These are phyloP conservation scores for Cutaneotrichosporon arboriforme DNA, from an alignment of 1,284 basidiomycete species.

Conservation along the genomic window DNA sequence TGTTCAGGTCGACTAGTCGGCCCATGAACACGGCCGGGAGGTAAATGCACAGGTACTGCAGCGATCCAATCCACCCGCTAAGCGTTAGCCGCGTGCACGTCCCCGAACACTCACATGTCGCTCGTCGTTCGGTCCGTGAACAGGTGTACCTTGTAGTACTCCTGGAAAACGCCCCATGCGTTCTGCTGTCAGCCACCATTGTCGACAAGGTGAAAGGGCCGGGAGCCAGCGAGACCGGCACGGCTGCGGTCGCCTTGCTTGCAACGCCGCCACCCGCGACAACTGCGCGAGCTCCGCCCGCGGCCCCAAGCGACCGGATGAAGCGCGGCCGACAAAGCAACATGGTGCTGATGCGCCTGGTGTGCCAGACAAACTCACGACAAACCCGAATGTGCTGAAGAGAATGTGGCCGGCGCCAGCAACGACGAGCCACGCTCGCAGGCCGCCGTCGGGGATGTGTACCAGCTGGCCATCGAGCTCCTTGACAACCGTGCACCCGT, in stretches of 20 bases:
- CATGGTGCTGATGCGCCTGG: too few species aligned
- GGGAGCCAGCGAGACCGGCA: too few species aligned
- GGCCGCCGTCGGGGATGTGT: constrained; percentile 21
- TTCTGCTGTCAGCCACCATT: constrained; percentile 16
- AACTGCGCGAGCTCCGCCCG: too few species aligned
- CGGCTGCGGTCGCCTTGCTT: background rate
- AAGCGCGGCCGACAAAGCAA: too few species aligned
- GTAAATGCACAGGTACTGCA: constrained; percentile 55
- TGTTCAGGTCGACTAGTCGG: constrained; percentile 56
- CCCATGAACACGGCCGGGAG: constrained; percentile 50
- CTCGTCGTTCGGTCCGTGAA: constrained; percentile 14
- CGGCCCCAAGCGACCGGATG: background rate
- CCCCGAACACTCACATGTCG: constrained; percentile 16
- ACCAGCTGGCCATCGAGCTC: constrained; percentile 16
- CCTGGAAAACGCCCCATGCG: constrained; percentile 24
- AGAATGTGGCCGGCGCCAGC: constrained; percentile 16
- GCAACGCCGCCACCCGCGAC: too few species aligned
- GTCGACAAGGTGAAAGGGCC: background rate
- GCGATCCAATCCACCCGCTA: constrained; percentile 62
- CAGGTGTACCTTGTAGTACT: constrained; percentile 15
- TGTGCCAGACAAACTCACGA: too few species aligned
- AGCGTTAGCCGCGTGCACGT: background rate
- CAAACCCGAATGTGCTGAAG: constrained; percentile 22
- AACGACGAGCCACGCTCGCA: constrained; percentile 23
- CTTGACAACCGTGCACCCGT: constrained; percentile 3